Evolutionary conservation across 805 yeast species (phyloP), one percentile per base, ranked within the genome.

Genomic region (Yarrowia hollandica): DNA sequence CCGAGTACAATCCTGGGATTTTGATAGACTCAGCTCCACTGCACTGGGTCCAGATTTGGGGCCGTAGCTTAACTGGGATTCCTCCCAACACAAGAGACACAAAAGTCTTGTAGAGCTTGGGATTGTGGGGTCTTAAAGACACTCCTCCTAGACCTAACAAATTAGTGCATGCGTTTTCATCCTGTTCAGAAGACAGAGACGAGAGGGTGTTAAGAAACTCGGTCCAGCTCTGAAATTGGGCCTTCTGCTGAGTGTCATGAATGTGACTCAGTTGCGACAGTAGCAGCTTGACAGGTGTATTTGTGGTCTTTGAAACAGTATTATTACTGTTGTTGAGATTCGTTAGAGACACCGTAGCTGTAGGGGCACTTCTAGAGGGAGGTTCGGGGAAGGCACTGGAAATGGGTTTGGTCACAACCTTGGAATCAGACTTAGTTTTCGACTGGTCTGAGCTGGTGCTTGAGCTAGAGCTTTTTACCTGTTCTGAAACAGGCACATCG

Each of bases 31-130:
- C 72, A 0, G 83, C 80, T 0, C 83, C 84, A 3, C 79, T 74
- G n/a, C 82, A 71, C 62, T 82, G 82, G 11, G 75, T 68, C 86
- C 86, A 82, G 9, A 82, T 68, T 31, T 70, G 68, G 18, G 79
- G 72, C 5, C 85, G 69, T 60, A 79, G 74, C 22, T 74, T 75
- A 44, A 75, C 70, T 0, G 85, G 83, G 0, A 82, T 74, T 0
- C 86, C 86, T 21, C 69, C 69, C 26, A 69, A 65, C 3, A 79
- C 76, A 14, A 82, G 68, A 12, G 64, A 68, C 6, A 73, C 65
- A 15, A 48, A 48, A n/a, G 38, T 11, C 14, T 48, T 48, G 39
- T 48, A 33, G 15, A 48, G 39, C 16, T 48, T 48, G 4, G 55
- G 39, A 11, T 31, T 48, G 25, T 44, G 54, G 6, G 55, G 34